phyloP scores from a whole-genome alignment of 2,329 filamentous ascomycete genomes.

The Pseudogymnoascus sp. region DNA sequence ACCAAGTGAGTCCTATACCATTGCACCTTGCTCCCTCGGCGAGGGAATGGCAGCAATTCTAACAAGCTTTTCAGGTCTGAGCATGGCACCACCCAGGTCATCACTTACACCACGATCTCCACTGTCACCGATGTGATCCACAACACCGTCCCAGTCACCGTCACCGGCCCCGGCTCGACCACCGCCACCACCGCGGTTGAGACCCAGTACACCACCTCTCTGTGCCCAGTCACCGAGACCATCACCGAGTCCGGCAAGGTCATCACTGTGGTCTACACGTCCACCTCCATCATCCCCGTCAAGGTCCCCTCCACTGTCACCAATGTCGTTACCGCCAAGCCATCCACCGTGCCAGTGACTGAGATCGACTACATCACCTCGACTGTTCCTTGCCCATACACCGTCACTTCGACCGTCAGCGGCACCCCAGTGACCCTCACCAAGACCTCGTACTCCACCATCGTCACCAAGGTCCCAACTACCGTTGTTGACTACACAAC shows the following conservation, averaged over 20 bases:
- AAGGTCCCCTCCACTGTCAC: conserved; percentile 9
- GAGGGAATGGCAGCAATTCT: background rate
- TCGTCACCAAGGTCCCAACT: conserved; percentile 20
- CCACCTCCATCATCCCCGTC: conserved; percentile 20
- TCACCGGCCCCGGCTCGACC: conserved; percentile 26
- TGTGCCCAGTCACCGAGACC: conserved; percentile 38
- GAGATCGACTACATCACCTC: conserved; percentile 13
- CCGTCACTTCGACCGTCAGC: conserved; percentile 6
- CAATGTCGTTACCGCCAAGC: background rate
- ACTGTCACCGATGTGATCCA: conserved; percentile 6
- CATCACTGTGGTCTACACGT: conserved; percentile 21
- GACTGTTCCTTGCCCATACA: conserved; percentile 9
- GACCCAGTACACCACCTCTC: conserved; percentile 27
- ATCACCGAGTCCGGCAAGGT: conserved; percentile 35
- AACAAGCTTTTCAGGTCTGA: conserved; percentile 10
- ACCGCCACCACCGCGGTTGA: conserved; percentile 17
- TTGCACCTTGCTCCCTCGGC: conserved; percentile 10
- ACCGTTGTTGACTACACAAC: conserved; percentile 30
- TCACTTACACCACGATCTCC: conserved; percentile 18
- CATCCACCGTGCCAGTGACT: conserved; percentile 7
- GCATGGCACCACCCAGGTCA: conserved; percentile 19
- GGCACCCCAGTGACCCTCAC: conserved; percentile 6
- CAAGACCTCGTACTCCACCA: conserved; percentile 9
- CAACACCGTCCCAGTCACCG: conserved; percentile 12
- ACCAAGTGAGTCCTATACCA: conserved; percentile 14